Evolutionary conservation across 768 basidiomycete species (phyloP).

Genomic region (Rickenella mellea): DNA sequence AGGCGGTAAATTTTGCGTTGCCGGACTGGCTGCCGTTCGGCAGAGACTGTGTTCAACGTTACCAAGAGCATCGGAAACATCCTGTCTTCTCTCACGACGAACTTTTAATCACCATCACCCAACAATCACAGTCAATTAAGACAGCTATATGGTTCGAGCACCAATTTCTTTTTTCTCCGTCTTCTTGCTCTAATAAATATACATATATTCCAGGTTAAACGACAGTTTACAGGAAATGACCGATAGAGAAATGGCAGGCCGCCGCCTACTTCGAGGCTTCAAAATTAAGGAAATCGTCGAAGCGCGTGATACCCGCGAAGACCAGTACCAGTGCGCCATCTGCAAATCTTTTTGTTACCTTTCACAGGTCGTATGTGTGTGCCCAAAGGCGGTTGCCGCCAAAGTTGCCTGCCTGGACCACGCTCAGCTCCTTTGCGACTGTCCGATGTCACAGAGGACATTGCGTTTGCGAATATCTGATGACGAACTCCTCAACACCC

Average conservation of each 20-base stretch:
- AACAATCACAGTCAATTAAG: slow-evolving; percentile 85
- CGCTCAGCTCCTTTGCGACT: slow-evolving; percentile 64
- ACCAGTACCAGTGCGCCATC: slow-evolving; percentile 88
- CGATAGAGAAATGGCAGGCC: slow-evolving; percentile 65
- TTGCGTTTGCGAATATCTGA: slow-evolving; percentile 80
- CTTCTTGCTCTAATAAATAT: slow-evolving; percentile 13
- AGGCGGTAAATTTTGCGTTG: slow-evolving; percentile 96
- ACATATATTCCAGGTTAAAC: slow-evolving; percentile 51
- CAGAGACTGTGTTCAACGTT: slow-evolving; percentile 80
- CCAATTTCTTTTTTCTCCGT: slow-evolving; percentile 5
- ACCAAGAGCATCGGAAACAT: slow-evolving; percentile 82
- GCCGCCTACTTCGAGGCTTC: slow-evolving; percentile 48
- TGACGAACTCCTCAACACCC: slow-evolving; percentile 59
- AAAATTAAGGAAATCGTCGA: slow-evolving; percentile 64
- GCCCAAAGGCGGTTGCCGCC: slow-evolving; percentile 29
- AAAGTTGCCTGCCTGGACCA: slow-evolving; percentile 83
- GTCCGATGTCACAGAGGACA: slow-evolving; percentile 42
- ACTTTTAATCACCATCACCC: slow-evolving; percentile 93
- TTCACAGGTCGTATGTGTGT: slow-evolving; percentile 80
- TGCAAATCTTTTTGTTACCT: slow-evolving; percentile 96
- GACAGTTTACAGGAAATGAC: slow-evolving; percentile 84
- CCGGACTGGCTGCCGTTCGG: slow-evolving; percentile 91
- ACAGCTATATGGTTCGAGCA: slow-evolving; percentile 86
- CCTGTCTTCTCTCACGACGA: slow-evolving; percentile 99
- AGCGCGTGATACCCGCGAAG: slow-evolving; percentile 77